Evolutionary conservation across 2,329 filamentous ascomycete species (phyloP).

Genomic region (Aspergillus caelatus): DNA sequence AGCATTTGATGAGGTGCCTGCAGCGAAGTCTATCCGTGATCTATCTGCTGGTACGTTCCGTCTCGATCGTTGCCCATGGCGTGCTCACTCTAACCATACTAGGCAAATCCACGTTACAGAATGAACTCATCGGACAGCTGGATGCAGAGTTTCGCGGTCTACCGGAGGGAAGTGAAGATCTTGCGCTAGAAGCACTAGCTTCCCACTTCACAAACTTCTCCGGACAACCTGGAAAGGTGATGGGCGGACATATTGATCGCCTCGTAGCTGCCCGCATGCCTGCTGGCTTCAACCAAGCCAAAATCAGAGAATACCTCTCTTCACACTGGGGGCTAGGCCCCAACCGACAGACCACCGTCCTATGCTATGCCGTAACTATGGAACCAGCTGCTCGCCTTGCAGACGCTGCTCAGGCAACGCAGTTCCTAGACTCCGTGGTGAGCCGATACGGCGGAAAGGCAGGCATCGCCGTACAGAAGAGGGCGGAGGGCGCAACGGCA

Average conservation of each 20-base stretch:
- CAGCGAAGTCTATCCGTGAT: slow-evolving; percentile 90
- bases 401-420: slow-evolving; percentile 81
- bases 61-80: slow-evolving; percentile 20
- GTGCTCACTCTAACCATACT: background rate
- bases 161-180: slow-evolving; percentile 97
- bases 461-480: background rate
- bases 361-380: slow-evolving; percentile 67
- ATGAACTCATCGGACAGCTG: slow-evolving; percentile 95
- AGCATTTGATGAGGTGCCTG: slow-evolving; percentile 79
- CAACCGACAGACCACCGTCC: background rate
- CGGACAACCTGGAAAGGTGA: slow-evolving; percentile 96
- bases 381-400: background rate
- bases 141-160: slow-evolving; percentile 98
- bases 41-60: slow-evolving; percentile 90
- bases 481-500: background rate
- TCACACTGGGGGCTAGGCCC: slow-evolving; percentile 82
- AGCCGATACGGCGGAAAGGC: background rate
- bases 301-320: slow-evolving; percentile 92
- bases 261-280: slow-evolving; percentile 96
- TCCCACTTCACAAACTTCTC: slow-evolving; percentile 97
- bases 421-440: slow-evolving; percentile 56
- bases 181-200: slow-evolving; percentile 89
- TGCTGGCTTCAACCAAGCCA: slow-evolving; percentile 97
- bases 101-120: slow-evolving; percentile 98
- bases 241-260: slow-evolving; percentile 77